Percentiles rank a stretch among this genome's conserved stretches.
Evolutionary conservation across 495 filamentous ascomycete species (phyloP).

Genomic region (Aspergillus nidulans): DNA sequence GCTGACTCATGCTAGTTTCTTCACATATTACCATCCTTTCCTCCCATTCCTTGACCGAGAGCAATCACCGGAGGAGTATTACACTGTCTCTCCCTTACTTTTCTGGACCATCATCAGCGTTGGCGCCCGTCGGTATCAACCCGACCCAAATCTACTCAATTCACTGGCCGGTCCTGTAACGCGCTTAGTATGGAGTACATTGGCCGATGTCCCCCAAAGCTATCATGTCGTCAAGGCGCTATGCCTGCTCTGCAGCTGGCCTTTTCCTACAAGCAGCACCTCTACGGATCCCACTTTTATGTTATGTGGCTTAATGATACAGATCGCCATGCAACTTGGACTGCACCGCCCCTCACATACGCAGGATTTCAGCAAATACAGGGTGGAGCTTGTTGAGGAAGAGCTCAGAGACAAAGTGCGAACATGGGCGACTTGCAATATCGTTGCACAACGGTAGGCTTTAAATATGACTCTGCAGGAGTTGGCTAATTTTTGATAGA

Average conservation of each 20-base stretch:
- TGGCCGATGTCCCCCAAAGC: slow-evolving; percentile 77
- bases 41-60: slow-evolving; percentile 72
- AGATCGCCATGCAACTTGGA: slow-evolving; percentile 85
- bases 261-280: slow-evolving; percentile 80
- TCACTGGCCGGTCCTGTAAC: slow-evolving; percentile 68
- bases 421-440: slow-evolving; percentile 91
- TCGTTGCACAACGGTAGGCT: slow-evolving; percentile 73
- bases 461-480: background rate
- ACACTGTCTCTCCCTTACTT: slow-evolving; percentile 65
- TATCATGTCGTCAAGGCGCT: slow-evolving; percentile 91
- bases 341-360: slow-evolving; percentile 85
- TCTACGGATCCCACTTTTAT: slow-evolving; percentile 87
- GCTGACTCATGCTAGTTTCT: slow-evolving; percentile 49
- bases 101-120: slow-evolving; percentile 87
- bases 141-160: slow-evolving; percentile 62
- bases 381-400: slow-evolving; percentile 76
- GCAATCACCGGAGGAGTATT: slow-evolving; percentile 71
- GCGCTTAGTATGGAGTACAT: slow-evolving; percentile 72
- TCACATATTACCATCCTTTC: slow-evolving; percentile 77
- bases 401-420: slow-evolving; percentile 79
- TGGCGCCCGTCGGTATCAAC: slow-evolving; percentile 68
- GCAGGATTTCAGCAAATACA: slow-evolving; percentile 83
- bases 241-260: slow-evolving; percentile 86
- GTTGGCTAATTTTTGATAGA: slow-evolving; percentile 33
- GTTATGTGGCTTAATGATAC: slow-evolving; percentile 86